Percentiles rank a stretch among this genome's conserved stretches.
phyloP scores from a whole-genome alignment of 2,329 filamentous ascomycete genomes.

The Colletotrichum tabaci region DNA sequence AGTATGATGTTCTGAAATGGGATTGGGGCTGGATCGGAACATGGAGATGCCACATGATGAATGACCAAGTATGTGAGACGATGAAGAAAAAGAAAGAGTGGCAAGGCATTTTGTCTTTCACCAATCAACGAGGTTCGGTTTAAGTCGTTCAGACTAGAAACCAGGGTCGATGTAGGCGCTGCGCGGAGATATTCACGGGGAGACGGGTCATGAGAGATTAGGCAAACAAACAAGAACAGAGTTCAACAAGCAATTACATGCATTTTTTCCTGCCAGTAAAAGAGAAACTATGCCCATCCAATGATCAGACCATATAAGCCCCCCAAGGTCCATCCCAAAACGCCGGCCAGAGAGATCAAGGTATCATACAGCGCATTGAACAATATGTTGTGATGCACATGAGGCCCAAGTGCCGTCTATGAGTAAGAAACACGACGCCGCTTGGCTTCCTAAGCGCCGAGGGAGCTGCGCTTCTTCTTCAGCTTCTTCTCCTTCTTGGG shows the following conservation, averaged over 20 bases:
- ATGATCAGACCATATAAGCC: conserved; percentile 43
- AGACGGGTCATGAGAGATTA: not conserved
- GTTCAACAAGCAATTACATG: conserved; percentile 38
- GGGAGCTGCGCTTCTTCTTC: conserved; percentile 59
- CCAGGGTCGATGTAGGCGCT: not conserved
- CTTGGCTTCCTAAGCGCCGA: conserved; percentile 42
- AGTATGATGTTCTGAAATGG: not conserved
- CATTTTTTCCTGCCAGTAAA: conserved; percentile 43
- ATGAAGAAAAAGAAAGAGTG: not conserved
- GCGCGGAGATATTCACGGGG: not conserved
- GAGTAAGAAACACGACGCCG: conserved; percentile 41
- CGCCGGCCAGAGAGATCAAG: conserved; percentile 44
- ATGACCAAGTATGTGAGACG: too few species aligned
- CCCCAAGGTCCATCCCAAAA: conserved; percentile 42
- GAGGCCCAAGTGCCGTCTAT: conserved; percentile 43
- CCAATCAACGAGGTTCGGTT: too few species aligned
- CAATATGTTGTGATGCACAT: conserved; percentile 42
- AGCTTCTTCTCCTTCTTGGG: conserved; percentile 74
- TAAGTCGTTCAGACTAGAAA: not conserved
- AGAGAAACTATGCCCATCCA: conserved; percentile 43
- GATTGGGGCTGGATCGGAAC: not conserved
- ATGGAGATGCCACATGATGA: not conserved
- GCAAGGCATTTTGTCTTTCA: too few species aligned
- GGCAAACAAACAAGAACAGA: not conserved
- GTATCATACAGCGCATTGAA: conserved; percentile 46